phyloP scores from a whole-genome alignment of 345 rosid genomes.

The Luvunga scandens region DNA sequence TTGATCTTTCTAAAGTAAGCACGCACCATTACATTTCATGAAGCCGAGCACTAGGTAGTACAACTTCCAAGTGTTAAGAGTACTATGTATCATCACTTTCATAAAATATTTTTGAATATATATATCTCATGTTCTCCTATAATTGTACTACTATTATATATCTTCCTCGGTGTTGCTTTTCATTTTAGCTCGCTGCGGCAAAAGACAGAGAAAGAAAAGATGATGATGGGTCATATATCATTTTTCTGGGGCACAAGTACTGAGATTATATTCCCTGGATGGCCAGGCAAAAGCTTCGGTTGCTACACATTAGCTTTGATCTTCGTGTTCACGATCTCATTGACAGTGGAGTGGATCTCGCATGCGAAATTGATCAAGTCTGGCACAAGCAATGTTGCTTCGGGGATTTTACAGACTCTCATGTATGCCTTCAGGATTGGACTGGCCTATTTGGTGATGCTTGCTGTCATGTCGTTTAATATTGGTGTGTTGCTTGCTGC shows the following conservation, averaged over 20 bases:
- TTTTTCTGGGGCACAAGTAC: constrained; percentile 30
- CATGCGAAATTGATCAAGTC: constrained; percentile 24
- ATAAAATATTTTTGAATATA: too few relatives aligned
- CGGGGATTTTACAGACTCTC: constrained; percentile 21
- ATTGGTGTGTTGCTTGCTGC: constrained; percentile 24
- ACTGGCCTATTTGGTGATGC: constrained; percentile 33
- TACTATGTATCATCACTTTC: not conserved
- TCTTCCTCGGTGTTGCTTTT: not conserved
- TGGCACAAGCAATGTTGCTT: not conserved
- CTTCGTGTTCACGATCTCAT: constrained; percentile 31
- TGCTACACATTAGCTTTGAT: constrained; percentile 24
- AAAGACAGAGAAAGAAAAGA: not conserved
- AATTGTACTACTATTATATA: not conserved
- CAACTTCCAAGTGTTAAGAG: not conserved
- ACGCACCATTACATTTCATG: not conserved
- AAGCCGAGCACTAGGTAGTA: not conserved
- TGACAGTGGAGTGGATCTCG: constrained; percentile 39
- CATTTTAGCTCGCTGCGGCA: not conserved
- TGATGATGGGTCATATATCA: constrained; percentile 19
- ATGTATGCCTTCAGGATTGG: constrained; percentile 21
- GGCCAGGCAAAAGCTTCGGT: constrained; percentile 25
- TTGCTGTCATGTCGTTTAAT: constrained; percentile 37
- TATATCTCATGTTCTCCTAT: not conserved
- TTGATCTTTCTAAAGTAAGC: not conserved
- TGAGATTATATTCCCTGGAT: constrained; percentile 26